A percentile compares a stretch with the other conserved stretches of the same genome.
These are phyloP conservation scores for Cytospora paraplurivora DNA, from an alignment of 2,329 filamentous ascomycete species.

Conservation along the genomic window DNA sequence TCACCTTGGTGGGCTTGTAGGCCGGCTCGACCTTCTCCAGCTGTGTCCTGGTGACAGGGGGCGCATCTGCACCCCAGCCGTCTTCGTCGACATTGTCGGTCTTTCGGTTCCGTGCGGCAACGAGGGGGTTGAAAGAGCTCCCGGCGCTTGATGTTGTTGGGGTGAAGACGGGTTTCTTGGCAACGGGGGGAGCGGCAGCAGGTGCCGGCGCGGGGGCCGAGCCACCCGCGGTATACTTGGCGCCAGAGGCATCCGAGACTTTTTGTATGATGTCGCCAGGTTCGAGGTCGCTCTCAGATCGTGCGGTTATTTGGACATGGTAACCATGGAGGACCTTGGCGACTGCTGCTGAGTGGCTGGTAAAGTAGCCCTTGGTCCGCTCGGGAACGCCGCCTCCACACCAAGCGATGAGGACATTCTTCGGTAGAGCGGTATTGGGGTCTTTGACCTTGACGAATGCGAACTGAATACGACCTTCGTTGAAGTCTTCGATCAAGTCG, in stretches of 20 bases:
- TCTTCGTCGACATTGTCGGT: conserved; percentile 72
- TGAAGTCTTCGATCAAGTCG: conserved; percentile 94
- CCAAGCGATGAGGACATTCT: conserved; percentile 92
- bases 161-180: conserved; percentile 90
- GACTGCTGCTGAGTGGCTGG: conserved; percentile 86
- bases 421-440: conserved; percentile 84
- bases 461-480: conserved; percentile 94
- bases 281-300: conserved; percentile 85
- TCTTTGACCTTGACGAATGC: conserved; percentile 97
- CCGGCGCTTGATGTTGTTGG: conserved; percentile 61
- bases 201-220: conserved; percentile 55
- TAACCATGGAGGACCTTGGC: conserved; percentile 94
- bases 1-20: conserved; percentile 94
- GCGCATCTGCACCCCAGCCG: conserved; percentile 93
- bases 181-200: conserved; percentile 68
- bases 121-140: conserved; percentile 66
- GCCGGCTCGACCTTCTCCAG: conserved; percentile 90
- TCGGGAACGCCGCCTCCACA: conserved; percentile 98
- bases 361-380: conserved; percentile 97
- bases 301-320: conserved; percentile 95
- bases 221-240: conserved; percentile 82
- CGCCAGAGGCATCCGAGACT: conserved; percentile 89
- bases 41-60: conserved; percentile 82
- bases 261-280: conserved; percentile 89
- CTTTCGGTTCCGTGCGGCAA: conserved; percentile 64